A percentile compares a stretch with the other conserved stretches of the same genome.
These are phyloP conservation scores for Fusarium virguliforme DNA, from an alignment of 2,329 filamentous ascomycete species.

Conservation along the genomic window DNA sequence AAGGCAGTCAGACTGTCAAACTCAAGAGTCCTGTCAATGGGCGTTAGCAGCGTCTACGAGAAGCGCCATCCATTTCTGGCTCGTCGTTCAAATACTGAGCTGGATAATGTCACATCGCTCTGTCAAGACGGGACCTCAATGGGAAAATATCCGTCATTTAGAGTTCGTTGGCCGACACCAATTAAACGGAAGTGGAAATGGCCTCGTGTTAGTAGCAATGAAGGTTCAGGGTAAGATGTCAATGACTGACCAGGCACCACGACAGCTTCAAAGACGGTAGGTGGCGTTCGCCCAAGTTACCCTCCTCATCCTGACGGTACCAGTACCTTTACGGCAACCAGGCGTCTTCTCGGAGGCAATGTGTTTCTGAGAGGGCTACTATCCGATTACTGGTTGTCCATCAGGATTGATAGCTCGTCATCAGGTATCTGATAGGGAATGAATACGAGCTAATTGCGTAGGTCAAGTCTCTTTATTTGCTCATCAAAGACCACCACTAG, in stretches of 20 bases:
- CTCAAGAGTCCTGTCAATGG: not conserved
- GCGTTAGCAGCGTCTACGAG: not conserved
- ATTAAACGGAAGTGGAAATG: conserved; percentile 22
- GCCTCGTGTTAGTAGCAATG: not conserved
- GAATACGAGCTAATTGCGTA: no score
- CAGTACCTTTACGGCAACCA: not conserved
- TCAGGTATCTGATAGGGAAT: no score
- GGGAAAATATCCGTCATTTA: conserved; percentile 7
- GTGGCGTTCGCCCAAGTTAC: conserved; percentile 8
- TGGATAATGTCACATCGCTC: conserved; percentile 31
- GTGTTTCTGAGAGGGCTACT: no score
- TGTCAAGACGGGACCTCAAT: not conserved
- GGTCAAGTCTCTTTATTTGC: no score
- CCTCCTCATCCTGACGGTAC: conserved; percentile 2
- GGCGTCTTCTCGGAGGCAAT: not conserved
- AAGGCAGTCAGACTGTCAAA: not conserved
- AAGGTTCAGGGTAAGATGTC: conserved; percentile 21
- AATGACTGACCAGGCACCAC: not conserved
- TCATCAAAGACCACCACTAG: no score
- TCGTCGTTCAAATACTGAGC: not conserved
- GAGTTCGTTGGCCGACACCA: conserved; percentile 5
- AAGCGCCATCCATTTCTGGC: not conserved
- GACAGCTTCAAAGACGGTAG: not conserved
- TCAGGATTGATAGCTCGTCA: not conserved
- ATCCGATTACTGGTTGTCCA: not conserved